Evolutionary conservation across 495 filamentous ascomycete species (phyloP).

Genomic region (Penicillium paradoxum): DNA sequence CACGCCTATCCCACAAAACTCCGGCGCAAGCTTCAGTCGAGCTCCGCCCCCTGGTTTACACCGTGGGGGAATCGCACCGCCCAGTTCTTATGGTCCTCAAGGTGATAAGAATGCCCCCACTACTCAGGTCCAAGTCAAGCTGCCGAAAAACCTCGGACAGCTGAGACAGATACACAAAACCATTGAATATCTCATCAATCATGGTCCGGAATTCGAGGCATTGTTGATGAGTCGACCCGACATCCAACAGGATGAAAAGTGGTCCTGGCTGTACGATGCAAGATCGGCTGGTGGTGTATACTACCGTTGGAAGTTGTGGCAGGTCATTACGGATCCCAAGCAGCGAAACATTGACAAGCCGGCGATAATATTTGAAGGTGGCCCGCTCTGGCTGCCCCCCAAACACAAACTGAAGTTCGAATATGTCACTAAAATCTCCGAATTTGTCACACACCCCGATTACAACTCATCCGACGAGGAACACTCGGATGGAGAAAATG

Average conservation of each 20-base stretch:
- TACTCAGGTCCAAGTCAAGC: slow-evolving; percentile 66
- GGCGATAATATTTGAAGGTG: slow-evolving; percentile 60
- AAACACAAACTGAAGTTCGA: slow-evolving; percentile 65
- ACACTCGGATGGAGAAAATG: slow-evolving; percentile 70
- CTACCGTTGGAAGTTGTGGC: slow-evolving; percentile 90
- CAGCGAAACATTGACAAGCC: slow-evolving; percentile 24
- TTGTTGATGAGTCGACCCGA: slow-evolving; percentile 79
- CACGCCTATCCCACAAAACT: slow-evolving; percentile 53
- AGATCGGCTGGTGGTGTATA: slow-evolving; percentile 73
- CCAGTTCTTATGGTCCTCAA: slow-evolving; percentile 56
- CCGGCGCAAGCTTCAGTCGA: slow-evolving; percentile 42
- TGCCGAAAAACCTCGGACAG: slow-evolving; percentile 73
- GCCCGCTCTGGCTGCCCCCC: slow-evolving; percentile 65
- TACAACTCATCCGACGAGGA: slow-evolving; percentile 89
- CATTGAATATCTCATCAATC: slow-evolving; percentile 67
- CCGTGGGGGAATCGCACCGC: slow-evolving; percentile 75
- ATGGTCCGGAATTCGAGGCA: slow-evolving; percentile 88
- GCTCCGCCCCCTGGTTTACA: slow-evolving; percentile 58
- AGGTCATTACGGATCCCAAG: slow-evolving; percentile 57
- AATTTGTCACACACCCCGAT: slow-evolving; percentile 76
- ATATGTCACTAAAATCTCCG: slow-evolving; percentile 64
- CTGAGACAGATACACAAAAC: slow-evolving; percentile 85
- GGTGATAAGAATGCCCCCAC: slow-evolving; percentile 38
- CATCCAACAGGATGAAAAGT: slow-evolving; percentile 79
- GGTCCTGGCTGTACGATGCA: slow-evolving; percentile 92